phyloP scores from a whole-genome alignment of 805 yeast species.

The Schizosaccharomyces octosporus region DNA sequence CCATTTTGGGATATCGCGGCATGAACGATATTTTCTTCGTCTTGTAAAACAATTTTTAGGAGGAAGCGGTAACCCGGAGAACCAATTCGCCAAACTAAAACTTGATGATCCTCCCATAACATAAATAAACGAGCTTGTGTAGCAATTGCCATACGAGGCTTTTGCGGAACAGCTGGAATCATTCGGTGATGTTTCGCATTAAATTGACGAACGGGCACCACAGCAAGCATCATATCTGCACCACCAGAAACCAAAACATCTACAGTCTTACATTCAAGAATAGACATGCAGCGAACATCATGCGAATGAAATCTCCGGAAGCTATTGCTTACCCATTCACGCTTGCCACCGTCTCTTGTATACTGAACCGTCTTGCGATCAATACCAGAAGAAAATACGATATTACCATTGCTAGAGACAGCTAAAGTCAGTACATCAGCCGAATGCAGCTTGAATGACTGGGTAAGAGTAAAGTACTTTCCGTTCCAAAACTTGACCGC shows the following conservation, averaged over 20 bases:
- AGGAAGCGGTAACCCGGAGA: slow-evolving; percentile 1
- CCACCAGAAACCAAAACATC: slow-evolving; percentile 59
- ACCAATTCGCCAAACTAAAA: slow-evolving; percentile 54
- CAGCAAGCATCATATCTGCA: slow-evolving; percentile 39
- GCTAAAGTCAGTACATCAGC: slow-evolving; percentile 70
- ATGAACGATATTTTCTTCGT: slow-evolving; percentile 55
- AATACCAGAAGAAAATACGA: slow-evolving; percentile 65
- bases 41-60: slow-evolving; percentile 26
- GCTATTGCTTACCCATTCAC: slow-evolving; percentile 45
- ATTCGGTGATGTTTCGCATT: slow-evolving; percentile 46
- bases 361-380: slow-evolving; percentile 74
- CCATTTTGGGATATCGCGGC: slow-evolving; percentile 46
- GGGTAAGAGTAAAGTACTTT: slow-evolving; percentile 46
- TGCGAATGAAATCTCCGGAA: slow-evolving; percentile 65
- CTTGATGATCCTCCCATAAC: slow-evolving; percentile 60
- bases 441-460: slow-evolving; percentile 61
- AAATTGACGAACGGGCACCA: slow-evolving; percentile 39
- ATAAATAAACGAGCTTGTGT: slow-evolving; percentile 27
- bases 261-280: slow-evolving; percentile 17
- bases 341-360: slow-evolving; percentile 21
- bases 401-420: slow-evolving; percentile 19
- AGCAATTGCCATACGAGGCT: slow-evolving; percentile 28
- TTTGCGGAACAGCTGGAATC: slow-evolving; percentile 35
- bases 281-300: slow-evolving; percentile 10
- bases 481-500: slow-evolving; percentile 81